These are phyloP conservation scores for Bisporella sp. DNA, from an alignment of 2,329 filamentous ascomycete genomes.

Conservation along the genomic window DNA sequence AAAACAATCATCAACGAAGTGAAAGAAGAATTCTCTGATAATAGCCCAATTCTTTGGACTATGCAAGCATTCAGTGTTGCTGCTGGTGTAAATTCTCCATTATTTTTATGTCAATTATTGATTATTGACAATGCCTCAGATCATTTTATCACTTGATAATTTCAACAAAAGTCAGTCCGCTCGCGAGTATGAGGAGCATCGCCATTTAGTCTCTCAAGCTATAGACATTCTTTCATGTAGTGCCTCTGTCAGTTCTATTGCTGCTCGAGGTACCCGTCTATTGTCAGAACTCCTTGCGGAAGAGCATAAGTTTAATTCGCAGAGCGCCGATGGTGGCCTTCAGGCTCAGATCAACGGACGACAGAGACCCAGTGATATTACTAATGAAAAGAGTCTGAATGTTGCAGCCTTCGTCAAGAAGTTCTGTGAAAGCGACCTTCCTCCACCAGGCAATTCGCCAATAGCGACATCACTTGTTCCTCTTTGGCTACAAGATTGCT, in stretches of 20 bases:
- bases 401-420: conserved; percentile 24
- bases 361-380: not conserved
- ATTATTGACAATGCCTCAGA: conserved; percentile 5
- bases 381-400: conserved; percentile 17
- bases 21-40: conserved; percentile 9
- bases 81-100: conserved; percentile 7
- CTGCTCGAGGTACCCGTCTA: conserved; percentile 31
- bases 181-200: conserved; percentile 25
- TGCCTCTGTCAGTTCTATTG: conserved; percentile 31
- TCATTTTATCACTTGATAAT: conserved; percentile 27
- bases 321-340: not conserved
- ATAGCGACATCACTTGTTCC: conserved; percentile 9
- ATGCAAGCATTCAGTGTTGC: conserved; percentile 15
- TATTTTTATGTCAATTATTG: too few species aligned
- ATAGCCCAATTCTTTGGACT: conserved; percentile 13
- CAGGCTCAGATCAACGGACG: not conserved
- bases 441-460: conserved; percentile 6
- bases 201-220: conserved; percentile 26
- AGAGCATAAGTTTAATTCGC: conserved; percentile 7
- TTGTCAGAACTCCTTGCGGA: conserved; percentile 28
- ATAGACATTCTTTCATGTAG: conserved; percentile 27
- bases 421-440: conserved; percentile 20
- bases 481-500: conserved; percentile 9
- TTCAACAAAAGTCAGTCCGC: conserved; percentile 22
- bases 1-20: conserved; percentile 17